Evolutionary conservation across 176 grass and related monocot species (phyloP).

Genomic region (Hordeum vulgare): DNA sequence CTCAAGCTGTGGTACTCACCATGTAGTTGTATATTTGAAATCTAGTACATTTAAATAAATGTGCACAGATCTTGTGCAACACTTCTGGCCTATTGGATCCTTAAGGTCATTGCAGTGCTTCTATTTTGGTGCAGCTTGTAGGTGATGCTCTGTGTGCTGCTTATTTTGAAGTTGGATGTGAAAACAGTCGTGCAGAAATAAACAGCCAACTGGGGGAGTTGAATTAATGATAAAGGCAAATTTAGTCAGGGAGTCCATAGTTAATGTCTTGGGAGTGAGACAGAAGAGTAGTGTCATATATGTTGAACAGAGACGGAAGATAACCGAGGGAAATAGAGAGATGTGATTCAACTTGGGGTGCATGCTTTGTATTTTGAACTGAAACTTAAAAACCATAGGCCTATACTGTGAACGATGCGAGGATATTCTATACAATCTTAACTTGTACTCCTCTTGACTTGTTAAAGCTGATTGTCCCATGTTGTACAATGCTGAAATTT

Average conservation of each 20-base stretch:
- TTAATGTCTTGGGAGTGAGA: not conserved
- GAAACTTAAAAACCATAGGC: not conserved
- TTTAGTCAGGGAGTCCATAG: not conserved
- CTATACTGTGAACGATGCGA: not conserved
- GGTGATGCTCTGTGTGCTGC: not conserved
- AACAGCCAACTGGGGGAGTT: not conserved
- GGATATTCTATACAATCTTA: not conserved
- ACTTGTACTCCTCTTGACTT: not conserved
- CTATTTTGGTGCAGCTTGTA: not conserved
- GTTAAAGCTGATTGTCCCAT: not conserved
- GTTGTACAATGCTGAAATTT: not conserved
- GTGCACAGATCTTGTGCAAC: not conserved
- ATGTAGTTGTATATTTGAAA: not conserved
- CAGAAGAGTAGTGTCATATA: not conserved
- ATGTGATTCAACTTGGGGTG: not conserved
- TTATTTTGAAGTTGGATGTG: not conserved
- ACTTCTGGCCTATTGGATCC: not conserved
- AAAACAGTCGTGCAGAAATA: not conserved
- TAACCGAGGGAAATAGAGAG: not conserved
- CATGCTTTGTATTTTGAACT: not conserved
- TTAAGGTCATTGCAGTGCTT: conserved; percentile 5
- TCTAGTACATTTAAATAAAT: not conserved
- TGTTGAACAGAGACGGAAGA: not conserved
- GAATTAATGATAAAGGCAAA: not conserved
- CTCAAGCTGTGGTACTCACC: not conserved